Percentiles rank a stretch among this genome's conserved stretches.
Conservation (phyloP, 2,329 filamentous ascomycete genomes). For the Periconia sp. region DNA sequence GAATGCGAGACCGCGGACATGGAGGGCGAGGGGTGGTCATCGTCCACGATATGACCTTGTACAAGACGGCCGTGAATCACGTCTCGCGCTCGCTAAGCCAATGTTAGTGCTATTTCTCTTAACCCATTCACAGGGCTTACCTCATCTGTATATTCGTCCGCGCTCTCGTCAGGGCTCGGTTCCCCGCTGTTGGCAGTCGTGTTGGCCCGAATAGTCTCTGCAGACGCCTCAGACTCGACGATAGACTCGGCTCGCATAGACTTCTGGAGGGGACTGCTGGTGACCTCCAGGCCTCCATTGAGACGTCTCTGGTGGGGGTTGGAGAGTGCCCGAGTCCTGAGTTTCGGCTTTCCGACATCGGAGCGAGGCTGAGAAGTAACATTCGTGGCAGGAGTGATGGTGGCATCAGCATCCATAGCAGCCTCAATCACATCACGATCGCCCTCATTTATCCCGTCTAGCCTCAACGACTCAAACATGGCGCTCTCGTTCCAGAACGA, state of each 20-base stretch:
- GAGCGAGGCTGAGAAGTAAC: constrained; percentile 26
- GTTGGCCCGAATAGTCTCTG: constrained; percentile 25
- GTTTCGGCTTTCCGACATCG: constrained; percentile 30
- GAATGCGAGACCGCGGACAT: constrained; percentile 65
- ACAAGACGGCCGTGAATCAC: constrained; percentile 90
- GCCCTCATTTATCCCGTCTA: constrained; percentile 47
- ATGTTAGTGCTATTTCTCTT: constrained; percentile 13
- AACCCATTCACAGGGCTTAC: constrained; percentile 19
- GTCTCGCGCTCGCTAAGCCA: constrained; percentile 67
- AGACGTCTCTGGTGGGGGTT: constrained; percentile 32
- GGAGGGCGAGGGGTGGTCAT: constrained; percentile 81
- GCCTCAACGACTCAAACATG: constrained; percentile 59
- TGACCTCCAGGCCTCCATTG: constrained; percentile 28
- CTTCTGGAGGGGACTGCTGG: constrained; percentile 38
- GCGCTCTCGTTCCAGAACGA: constrained; percentile 69
- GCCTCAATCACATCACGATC: constrained; percentile 28
- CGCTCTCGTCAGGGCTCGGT: constrained; percentile 13
- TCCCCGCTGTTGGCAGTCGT: constrained; percentile 19
- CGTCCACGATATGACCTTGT: constrained; percentile 93
- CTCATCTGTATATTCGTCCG: constrained; percentile 47
- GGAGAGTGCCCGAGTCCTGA: constrained; percentile 22
- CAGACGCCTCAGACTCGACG: constrained; percentile 32
- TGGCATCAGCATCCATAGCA: constrained; percentile 37
- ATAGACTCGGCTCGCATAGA: constrained; percentile 39
- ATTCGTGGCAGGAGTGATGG: constrained; percentile 33